Evolutionary conservation across 2,329 filamentous ascomycete species (phyloP), one percentile per base, ranked within the genome.

Genomic region (Ophiosphaerella korrae): DNA sequence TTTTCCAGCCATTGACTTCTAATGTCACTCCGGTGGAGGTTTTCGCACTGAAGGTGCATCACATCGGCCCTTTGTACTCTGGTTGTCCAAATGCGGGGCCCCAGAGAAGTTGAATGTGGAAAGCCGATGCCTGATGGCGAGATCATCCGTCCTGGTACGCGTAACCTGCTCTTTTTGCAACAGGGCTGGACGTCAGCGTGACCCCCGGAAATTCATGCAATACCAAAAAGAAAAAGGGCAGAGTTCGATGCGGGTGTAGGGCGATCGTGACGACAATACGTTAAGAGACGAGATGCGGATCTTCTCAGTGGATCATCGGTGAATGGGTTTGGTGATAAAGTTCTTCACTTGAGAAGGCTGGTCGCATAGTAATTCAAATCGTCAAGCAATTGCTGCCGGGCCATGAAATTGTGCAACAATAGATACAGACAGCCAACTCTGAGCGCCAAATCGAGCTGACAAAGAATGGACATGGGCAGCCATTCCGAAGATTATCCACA

Each of bases 41-140:
- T 39, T 52, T 54, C 57, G 52, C 45, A 52, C 58, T 38, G 47
- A 46, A 50, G 37, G 52, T 48, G 58, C 54, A 48, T 55, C 48
- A 48, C 49, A 44, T 60, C 58, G 62, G 53, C 45, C 57, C 51
- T 57, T 60, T 48, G 48, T 41, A 47, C 52, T 52, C 37, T 55
- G 53, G 47, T 42, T 50, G 45, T 24, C 41, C 16, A 32, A 38
- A 46, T 63, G 62, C 62, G 62, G 62, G 62, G 60, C 62, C 61
- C 62, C 62, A 58, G 55, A 62, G 51, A 58, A 62, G 55, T 52
- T 58, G 51, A 55, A 44, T 42, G 52, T 47, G 46, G 54, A 58
- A 60, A 53, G 46, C 38, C 50, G 55, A 53, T 48, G 32, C 23
- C 16, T 46, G 45, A 52, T 48, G 42, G 48, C 53, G 54, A 49